These are phyloP conservation scores for Trichosporon asahii DNA, from an alignment of 1,284 basidiomycete genomes.

Conservation along the genomic window DNA sequence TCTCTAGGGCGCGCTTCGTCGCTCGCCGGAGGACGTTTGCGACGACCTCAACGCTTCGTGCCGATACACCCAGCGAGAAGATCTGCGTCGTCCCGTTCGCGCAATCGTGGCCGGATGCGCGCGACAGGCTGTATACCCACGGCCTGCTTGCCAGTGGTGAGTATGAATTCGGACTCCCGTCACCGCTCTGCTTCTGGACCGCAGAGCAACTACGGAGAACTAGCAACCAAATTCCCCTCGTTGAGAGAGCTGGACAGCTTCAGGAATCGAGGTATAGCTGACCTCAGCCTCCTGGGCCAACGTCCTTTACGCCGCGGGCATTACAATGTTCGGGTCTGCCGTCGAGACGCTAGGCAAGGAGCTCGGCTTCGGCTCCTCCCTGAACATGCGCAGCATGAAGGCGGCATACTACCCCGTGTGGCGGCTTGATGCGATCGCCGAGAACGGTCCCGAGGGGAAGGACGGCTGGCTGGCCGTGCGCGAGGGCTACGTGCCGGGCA, in stretches of 20 bases:
- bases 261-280: background rate
- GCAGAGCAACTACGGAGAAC: no score
- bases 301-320: constrained; percentile 29
- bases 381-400: constrained; percentile 37
- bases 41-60: constrained; percentile 14
- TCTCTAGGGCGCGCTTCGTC: background rate
- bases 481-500: constrained; percentile 45
- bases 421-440: constrained; percentile 38
- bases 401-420: constrained; percentile 45
- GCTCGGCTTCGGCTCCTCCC: constrained; percentile 33
- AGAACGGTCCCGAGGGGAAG: constrained; percentile 32
- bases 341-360: constrained; percentile 30
- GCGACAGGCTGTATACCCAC: constrained; percentile 26
- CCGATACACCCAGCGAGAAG: constrained; percentile 24
- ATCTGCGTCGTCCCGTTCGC: constrained; percentile 36
- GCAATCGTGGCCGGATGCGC: constrained; percentile 27
- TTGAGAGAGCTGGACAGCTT: background rate
- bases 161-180: background rate
- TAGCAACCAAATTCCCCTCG: no score
- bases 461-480: constrained; percentile 30
- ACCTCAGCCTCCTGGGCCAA: constrained; percentile 28
- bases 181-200: no score
- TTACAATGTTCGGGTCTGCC: constrained; percentile 37
- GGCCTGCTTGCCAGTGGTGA: constrained; percentile 30
- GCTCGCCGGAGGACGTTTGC: constrained; percentile 3